Base-by-base conservation (phyloP, 495 filamentous ascomycete species). In the Penicillium egyptiacum region DNA sequence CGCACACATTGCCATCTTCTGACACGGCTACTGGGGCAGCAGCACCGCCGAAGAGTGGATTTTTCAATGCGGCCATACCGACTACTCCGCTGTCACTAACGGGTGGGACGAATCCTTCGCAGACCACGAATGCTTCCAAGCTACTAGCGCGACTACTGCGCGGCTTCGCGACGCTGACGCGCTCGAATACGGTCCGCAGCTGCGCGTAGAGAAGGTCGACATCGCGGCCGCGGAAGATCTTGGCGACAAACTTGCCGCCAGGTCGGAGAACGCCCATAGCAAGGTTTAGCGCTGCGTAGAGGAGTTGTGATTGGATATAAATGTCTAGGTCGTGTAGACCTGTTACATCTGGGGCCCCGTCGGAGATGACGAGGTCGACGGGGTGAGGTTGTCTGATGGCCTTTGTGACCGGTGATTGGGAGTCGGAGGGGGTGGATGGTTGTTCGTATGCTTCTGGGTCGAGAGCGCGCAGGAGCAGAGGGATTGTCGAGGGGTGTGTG, bases 241-340 rank as follows among this genome's bases (percentile, higher is more conserved):
- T 98, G 8, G 94, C 93, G 9, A 98, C 92, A 63, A 98, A 98
- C 62, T 88, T 95, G 50, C 95, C 94, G 26, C 95, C 94, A 0
- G 91, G 91, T 23, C 88, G 87, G 40, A 98, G 82, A 33, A 97
- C 90, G 67, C 91, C 93, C 10, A 96, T 79, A 9, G 94, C 90
- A 2, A 98, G 84, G 68, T 96, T 96, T 16, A 98, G 81, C 0
- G 94, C 94, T 2, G 92, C 88, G 69, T 92, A 96, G 50, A 98
- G 87, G 19, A 98, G 83, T 72, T 97, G 93, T 4, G 90, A 90
- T 72, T 98, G 94, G 17, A 98, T 88, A 70, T 98, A 98, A 63
- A 97, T 97, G 70, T 98, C 94, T 8, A 98, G 81, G 72, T 98
- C 94, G 69, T 98, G 94, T 4, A 98, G 78, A 22, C 94, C 94